phyloP scores from a whole-genome alignment of 108 stramenopile genomes.

The Stephanodiscus triporus region DNA sequence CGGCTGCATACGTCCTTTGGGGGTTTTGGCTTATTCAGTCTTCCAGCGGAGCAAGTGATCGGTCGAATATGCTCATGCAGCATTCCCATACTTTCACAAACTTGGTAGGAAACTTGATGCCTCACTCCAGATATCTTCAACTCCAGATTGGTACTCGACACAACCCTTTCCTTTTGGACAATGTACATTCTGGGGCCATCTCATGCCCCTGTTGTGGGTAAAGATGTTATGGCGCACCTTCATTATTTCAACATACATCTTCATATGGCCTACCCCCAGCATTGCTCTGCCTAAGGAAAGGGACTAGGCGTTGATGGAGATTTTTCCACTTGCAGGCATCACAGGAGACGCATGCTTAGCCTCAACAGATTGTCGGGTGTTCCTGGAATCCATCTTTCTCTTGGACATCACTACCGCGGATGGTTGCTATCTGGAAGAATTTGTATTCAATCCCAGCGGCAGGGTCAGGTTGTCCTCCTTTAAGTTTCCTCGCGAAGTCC shows the following conservation, averaged over 20 bases:
- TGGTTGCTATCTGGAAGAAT: neutral
- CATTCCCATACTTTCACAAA: conserved; percentile 1
- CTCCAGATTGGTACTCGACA: conserved; percentile 11
- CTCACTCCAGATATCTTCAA: conserved; percentile 6
- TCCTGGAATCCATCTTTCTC: conserved; percentile 1
- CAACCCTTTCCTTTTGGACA: conserved; percentile 5
- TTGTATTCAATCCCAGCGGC: neutral
- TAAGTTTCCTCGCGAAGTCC: too few relatives aligned
- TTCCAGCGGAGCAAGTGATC: conserved; percentile 6
- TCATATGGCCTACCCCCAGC: neutral
- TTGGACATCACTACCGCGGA: conserved; percentile 10
- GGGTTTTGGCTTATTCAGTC: conserved; percentile 5
- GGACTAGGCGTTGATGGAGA: neutral
- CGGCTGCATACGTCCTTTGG: conserved; percentile 5
- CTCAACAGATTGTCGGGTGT: conserved; percentile 1
- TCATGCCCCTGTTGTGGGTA: conserved; percentile 13
- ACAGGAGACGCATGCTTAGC: neutral
- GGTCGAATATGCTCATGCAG: conserved; percentile 9
- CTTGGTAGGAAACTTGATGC: conserved; percentile 13
- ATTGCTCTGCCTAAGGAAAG: neutral
- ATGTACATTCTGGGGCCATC: neutral
- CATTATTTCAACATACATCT: neutral
- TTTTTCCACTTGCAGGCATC: neutral
- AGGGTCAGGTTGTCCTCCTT: neutral
- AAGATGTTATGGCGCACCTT: neutral